Conservation (phyloP, 805 yeast genomes). For the Yarrowia sp. region DNA sequence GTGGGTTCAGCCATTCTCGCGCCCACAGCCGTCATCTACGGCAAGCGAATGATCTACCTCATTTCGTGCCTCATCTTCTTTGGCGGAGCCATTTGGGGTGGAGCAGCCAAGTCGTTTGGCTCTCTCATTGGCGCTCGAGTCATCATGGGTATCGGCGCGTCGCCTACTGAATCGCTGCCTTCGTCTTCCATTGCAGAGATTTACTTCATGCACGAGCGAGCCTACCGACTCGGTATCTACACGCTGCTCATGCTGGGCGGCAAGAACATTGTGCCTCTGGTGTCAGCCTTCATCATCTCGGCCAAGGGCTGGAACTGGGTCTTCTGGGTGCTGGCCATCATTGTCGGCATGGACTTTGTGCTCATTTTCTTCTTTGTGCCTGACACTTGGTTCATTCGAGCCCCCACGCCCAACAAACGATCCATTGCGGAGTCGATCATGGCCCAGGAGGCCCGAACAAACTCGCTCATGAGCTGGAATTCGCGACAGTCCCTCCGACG, state of each 20-base stretch:
- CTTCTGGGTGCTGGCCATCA: conserved; percentile 55
- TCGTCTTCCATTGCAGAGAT: conserved; percentile 60
- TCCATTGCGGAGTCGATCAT: conserved; percentile 47
- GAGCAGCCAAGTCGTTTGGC: conserved; percentile 47
- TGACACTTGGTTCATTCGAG: conserved; percentile 61
- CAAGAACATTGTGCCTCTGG: conserved; percentile 55
- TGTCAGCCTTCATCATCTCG: conserved; percentile 52
- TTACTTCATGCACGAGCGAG: conserved; percentile 58
- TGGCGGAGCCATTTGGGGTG: conserved; percentile 55
- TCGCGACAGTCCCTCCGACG: neutral
- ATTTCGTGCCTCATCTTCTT: conserved; percentile 48
- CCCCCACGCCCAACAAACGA: conserved; percentile 49
- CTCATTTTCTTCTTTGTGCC: conserved; percentile 55
- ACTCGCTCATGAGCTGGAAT: conserved; percentile 26
- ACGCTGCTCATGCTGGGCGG: conserved; percentile 60
- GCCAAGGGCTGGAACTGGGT: conserved; percentile 55
- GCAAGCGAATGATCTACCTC: conserved; percentile 56
- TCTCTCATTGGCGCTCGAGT: conserved; percentile 57
- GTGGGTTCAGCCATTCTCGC: conserved; percentile 56
- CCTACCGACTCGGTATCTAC: conserved; percentile 56
- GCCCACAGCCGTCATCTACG: conserved; percentile 55
- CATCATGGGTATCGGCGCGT: conserved; percentile 56
- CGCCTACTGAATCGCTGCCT: conserved; percentile 60
- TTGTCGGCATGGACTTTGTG: conserved; percentile 47
- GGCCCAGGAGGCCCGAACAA: conserved; percentile 44